Evolutionary conservation across 2,329 filamentous ascomycete species (phyloP).

Genomic region (Exophiala oligosperma): DNA sequence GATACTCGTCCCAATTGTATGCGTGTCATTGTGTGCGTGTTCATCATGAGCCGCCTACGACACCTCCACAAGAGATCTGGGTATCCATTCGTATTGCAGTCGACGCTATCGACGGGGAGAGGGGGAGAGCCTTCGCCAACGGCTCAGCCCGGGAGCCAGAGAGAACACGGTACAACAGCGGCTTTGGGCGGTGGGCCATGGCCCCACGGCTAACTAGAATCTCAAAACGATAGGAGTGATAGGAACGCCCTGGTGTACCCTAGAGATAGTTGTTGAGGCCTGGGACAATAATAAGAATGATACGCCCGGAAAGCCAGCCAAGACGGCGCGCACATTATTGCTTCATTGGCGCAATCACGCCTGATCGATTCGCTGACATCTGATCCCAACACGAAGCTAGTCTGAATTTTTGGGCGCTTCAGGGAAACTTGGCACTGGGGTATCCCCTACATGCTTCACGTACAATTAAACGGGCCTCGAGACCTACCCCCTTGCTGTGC

Average conservation of each 20-base stretch:
- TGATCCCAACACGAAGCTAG: background rate
- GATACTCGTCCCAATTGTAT: no score
- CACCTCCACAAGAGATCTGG: background rate
- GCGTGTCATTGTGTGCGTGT: no score
- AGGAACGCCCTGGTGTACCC: no score
- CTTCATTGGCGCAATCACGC: background rate
- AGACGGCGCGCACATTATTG: background rate
- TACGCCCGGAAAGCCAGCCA: background rate
- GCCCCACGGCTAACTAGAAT: background rate
- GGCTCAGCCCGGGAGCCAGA: background rate
- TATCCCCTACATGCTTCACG: background rate
- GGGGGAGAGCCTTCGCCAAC: background rate
- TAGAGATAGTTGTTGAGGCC: no score
- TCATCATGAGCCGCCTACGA: background rate
- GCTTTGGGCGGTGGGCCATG: no score
- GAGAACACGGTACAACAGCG: background rate
- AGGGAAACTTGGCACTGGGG: background rate
- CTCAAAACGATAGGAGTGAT: background rate
- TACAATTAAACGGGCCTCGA: background rate
- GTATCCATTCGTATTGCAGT: background rate
- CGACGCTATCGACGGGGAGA: background rate
- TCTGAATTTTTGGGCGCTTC: background rate
- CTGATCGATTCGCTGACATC: background rate
- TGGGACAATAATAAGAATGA: no score
- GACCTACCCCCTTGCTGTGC: background rate